Evolutionary conservation across 345 rosid genomes (phyloP).

Genomic region (Salix koriyanagi): DNA sequence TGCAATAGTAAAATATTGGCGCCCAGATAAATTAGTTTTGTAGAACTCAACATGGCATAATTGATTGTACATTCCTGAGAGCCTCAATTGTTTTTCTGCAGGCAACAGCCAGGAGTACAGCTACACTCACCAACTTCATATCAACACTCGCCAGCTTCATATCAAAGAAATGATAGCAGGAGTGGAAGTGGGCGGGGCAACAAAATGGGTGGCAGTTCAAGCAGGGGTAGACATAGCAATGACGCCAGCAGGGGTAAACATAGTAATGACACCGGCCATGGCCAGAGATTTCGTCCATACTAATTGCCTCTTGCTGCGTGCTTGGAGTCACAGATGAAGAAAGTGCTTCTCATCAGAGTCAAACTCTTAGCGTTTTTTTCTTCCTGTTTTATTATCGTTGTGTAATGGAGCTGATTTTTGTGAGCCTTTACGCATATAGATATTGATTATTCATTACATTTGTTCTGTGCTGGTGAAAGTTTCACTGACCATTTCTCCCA

Average conservation of each 20-base stretch:
- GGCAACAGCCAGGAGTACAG: conserved; percentile 84
- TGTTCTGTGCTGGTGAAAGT: not conserved
- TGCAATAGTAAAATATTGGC: not conserved
- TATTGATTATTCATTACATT: not conserved
- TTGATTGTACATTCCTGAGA: not conserved
- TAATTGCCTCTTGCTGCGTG: conserved; percentile 17
- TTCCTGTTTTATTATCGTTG: not conserved
- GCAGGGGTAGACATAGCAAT: conserved; percentile 49
- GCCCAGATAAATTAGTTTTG: not conserved
- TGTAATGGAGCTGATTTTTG: not conserved
- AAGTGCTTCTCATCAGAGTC: not conserved
- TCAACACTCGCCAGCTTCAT: conserved; percentile 45
- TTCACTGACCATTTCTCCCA: too few relatives aligned
- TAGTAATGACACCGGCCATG: conserved; percentile 48
- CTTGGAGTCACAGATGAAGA: not conserved
- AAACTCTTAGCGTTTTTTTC: not conserved
- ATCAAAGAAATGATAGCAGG: conserved; percentile 37
- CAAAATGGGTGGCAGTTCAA: conserved; percentile 42
- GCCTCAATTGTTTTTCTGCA: conserved; percentile 21
- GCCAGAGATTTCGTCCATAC: conserved; percentile 76
- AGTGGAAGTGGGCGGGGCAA: conserved; percentile 39
- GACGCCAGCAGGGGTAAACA: conserved; percentile 58
- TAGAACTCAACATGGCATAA: not conserved
- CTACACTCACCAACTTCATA: conserved; percentile 46
- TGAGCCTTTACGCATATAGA: not conserved